Conservation (phyloP, 768 basidiomycete species). For the Peribolospora baueri region DNA sequence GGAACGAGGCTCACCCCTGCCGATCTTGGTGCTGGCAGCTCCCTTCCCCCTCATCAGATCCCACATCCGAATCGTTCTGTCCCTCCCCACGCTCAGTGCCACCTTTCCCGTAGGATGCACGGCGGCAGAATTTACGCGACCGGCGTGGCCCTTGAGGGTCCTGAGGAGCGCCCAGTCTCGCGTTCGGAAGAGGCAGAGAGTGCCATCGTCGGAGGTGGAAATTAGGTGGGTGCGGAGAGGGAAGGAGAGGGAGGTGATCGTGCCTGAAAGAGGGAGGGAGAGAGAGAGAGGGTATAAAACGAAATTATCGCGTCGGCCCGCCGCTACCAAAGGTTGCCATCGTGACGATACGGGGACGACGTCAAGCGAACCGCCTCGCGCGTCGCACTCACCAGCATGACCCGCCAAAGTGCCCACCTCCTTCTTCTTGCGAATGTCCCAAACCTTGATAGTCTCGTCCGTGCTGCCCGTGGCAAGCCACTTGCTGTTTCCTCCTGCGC, state of each 20-base stretch:
- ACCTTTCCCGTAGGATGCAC: constrained; percentile 85
- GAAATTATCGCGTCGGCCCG: too few species aligned
- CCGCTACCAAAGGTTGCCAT: too few species aligned
- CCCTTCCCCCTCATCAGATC: constrained; percentile 89
- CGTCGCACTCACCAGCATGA: constrained; percentile 45
- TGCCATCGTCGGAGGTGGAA: constrained; percentile 78
- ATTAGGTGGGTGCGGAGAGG: constrained; percentile 72
- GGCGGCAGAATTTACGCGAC: constrained; percentile 65
- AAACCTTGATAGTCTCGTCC: constrained; percentile 93
- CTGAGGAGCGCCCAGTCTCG: constrained; percentile 85
- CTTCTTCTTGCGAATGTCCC: constrained; percentile 75
- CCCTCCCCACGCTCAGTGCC: constrained; percentile 71
- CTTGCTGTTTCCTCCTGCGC: constrained; percentile 41
- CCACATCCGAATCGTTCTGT: constrained; percentile 85
- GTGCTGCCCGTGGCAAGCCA: constrained; percentile 87
- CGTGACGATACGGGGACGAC: too few species aligned
- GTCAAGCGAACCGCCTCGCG: too few species aligned
- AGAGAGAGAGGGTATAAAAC: neutral
- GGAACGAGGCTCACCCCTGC: constrained; percentile 36
- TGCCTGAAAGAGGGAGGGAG: constrained; percentile 8
- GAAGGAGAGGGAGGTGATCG: constrained; percentile 26
- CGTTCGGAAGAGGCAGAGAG: constrained; percentile 66
- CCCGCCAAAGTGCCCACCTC: constrained; percentile 89
- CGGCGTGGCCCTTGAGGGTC: constrained; percentile 63
- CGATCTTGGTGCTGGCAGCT: constrained; percentile 58